Evolutionary conservation across 2,329 filamentous ascomycete genomes (phyloP).

Genomic region (Aspergillus pseudotamarii): DNA sequence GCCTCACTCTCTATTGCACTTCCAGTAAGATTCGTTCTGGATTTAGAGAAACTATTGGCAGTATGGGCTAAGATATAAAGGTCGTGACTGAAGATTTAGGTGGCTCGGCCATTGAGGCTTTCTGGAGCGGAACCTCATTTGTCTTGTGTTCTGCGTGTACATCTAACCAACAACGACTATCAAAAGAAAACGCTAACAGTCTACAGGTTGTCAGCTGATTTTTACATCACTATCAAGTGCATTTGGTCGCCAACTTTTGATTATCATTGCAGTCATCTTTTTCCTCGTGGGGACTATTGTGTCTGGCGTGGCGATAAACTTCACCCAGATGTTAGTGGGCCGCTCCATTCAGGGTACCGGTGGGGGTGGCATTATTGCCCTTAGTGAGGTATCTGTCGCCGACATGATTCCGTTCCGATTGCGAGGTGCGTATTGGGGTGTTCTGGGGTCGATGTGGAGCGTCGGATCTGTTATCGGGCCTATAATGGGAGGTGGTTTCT

Average conservation of each 20-base stretch:
- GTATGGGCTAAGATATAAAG: not conserved
- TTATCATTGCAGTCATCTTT: not conserved
- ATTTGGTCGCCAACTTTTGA: not conserved
- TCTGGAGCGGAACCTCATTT: not conserved
- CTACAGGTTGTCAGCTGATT: not conserved
- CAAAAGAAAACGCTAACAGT: not conserved
- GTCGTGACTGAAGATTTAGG: not conserved
- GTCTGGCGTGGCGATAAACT: not conserved
- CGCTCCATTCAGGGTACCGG: not conserved
- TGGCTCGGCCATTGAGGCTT: not conserved
- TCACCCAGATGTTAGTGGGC: not conserved
- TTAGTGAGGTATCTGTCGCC: not conserved
- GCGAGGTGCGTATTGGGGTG: not conserved
- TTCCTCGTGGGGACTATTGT: not conserved
- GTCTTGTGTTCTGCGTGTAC: not conserved
- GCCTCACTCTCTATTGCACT: not conserved
- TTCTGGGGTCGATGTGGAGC: not conserved
- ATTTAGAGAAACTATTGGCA: not conserved
- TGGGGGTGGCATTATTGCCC: not conserved
- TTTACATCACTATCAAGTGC: not conserved
- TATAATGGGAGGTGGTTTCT: not conserved
- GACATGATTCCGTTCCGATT: not conserved
- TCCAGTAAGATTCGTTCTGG: not conserved
- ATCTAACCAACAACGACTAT: not conserved
- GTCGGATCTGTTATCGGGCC: not conserved